phyloP scores from a whole-genome alignment of 208 protist genomes.

The Spongospora subterranea region DNA sequence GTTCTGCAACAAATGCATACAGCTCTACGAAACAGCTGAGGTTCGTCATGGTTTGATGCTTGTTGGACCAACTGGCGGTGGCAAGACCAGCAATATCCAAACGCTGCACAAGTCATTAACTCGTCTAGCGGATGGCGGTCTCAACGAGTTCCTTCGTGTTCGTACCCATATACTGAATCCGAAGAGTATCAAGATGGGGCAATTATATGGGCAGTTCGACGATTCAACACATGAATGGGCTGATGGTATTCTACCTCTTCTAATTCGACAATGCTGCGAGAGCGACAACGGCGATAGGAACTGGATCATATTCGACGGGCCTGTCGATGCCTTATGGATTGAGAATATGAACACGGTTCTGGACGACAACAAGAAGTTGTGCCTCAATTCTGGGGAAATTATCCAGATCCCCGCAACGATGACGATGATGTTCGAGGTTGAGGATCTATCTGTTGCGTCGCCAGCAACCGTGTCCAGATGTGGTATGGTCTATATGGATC shows the following conservation, averaged over 20 bases:
- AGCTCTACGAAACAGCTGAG: slow-evolving; percentile 96
- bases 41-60: slow-evolving; percentile 96
- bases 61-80: slow-evolving; percentile 92
- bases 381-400: slow-evolving; percentile 75
- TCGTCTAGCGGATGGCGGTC: slow-evolving; percentile 62
- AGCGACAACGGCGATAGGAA: slow-evolving; percentile 77
- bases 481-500: slow-evolving; percentile 97
- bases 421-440: slow-evolving; percentile 78
- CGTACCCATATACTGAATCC: slow-evolving; percentile 92
- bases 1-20: slow-evolving; percentile 93
- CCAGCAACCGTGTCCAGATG: slow-evolving; percentile 84
- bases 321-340: slow-evolving; percentile 86
- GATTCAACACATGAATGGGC: slow-evolving; percentile 92
- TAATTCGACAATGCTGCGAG: slow-evolving; percentile 84
- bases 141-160: slow-evolving; percentile 59
- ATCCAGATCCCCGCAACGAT: slow-evolving; percentile 76
- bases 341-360: slow-evolving; percentile 77
- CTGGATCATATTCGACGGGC: slow-evolving; percentile 95
- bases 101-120: slow-evolving; percentile 79
- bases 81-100: slow-evolving; percentile 89
- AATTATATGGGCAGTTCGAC: slow-evolving; percentile 94
- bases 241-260: slow-evolving; percentile 90
- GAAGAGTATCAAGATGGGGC: slow-evolving; percentile 96
- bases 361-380: slow-evolving; percentile 77
- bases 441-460: slow-evolving; percentile 79